Evolutionary conservation across 805 yeast species (phyloP), one percentile per base, ranked within the genome.

Genomic region (Ogataea philodendri): DNA sequence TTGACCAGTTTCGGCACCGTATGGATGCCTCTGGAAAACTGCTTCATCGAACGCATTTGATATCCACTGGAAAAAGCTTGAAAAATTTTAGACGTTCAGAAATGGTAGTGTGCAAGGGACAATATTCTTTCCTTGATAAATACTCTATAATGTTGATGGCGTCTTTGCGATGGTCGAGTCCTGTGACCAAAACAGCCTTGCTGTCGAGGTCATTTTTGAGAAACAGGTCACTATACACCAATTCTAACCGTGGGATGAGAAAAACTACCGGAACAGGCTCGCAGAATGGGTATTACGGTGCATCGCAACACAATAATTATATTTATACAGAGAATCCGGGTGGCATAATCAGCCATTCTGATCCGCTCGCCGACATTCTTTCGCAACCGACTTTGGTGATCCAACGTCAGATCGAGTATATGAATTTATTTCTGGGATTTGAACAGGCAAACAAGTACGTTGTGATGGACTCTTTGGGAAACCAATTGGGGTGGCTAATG

Each of bases 371-470:
- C 18, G 66, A 69, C 26, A 64, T 89, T 5, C 62, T 90, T 25
- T 71, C 72, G 26, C 86, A 86, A 49, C 97, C 97, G 1, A 83
- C 90, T 4, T 59, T 90, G 14, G 87, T 90, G 1, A 76, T 93
- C 29, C 96, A 90, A 54, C 71, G 98, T 39, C 84, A 85, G 54
- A 67, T 93, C 15, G 97, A 93, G 63, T 72, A 81, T 66, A 81
- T 87, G 87, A 89, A 87, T 54, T 68, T 93, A 11, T 72, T 88
- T 35, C 54, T 89, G 9, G 97, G 97, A 1, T 86, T 84, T 51
- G 97, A 90, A 57, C 97, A 93, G 62, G 86, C 93, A 2, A 90
- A 89, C 56, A 66, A 71, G 45, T 90, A 90, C 55, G 70, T 68
- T 9, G 72, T 93, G 27, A 70, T 81, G 77, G 83, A 86, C 57